Conservation (phyloP, 2,329 filamentous ascomycete species). For the Penicillium sp. region DNA sequence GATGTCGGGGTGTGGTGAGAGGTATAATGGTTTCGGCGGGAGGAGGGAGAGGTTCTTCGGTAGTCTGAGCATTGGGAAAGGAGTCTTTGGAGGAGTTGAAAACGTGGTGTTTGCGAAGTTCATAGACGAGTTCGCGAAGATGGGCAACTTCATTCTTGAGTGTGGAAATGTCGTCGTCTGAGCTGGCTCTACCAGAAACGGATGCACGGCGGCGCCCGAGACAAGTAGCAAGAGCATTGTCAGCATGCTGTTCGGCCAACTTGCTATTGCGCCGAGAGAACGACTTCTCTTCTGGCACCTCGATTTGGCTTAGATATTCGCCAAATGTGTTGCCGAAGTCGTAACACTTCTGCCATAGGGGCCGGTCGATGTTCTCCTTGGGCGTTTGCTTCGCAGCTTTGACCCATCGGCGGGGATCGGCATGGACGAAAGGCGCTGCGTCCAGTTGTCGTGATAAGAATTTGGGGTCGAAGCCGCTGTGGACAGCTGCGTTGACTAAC, state of each 20-base stretch:
- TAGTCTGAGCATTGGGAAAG: constrained; percentile 1
- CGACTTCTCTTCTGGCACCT: constrained; percentile 14
- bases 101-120: constrained; percentile 24
- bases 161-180: constrained; percentile 25
- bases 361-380: constrained; percentile 16
- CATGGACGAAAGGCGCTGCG: constrained; percentile 24
- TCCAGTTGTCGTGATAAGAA: constrained; percentile 29
- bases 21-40: background rate
- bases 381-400: constrained; percentile 23
- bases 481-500: constrained; percentile 37
- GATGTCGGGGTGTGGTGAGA: background rate
- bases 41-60: constrained; percentile 6
- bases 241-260: constrained; percentile 25
- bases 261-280: constrained; percentile 19
- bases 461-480: constrained; percentile 35
- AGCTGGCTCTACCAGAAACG: constrained; percentile 5
- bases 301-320: constrained; percentile 26
- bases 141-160: constrained; percentile 32
- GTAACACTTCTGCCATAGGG: constrained; percentile 33
- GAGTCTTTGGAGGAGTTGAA: constrained; percentile 9
- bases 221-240: constrained; percentile 24
- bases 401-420: constrained; percentile 29
- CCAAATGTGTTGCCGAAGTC: constrained; percentile 33
- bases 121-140: constrained; percentile 30
- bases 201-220: constrained; percentile 15